Evolutionary conservation across 129 eudicot genomes (phyloP), one percentile per base, ranked within the genome.

Genomic region (Lactuca sativa): DNA sequence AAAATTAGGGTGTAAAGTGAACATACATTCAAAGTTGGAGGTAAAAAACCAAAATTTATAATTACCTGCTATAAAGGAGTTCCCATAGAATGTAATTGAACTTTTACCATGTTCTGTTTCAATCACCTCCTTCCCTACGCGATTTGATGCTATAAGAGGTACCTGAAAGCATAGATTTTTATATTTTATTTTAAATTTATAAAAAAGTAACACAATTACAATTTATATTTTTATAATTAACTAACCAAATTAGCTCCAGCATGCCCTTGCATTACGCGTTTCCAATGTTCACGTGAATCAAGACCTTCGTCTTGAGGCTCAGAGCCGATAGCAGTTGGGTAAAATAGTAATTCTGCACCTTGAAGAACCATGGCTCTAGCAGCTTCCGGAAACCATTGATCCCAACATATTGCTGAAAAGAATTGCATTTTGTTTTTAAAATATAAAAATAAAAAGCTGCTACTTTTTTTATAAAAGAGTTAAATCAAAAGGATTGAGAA

Each of bases 341-440:
- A 95, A 76, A 95, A 90, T 74, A 95, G 74, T 76, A 95, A 78
- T 80, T 95, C 99, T 74, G 99, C 99, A 68, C 97, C 99, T 86
- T 90, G 97, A 82, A 95, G 99, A 54, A 69, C 97, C 99, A 95
- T 90, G 21, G 97, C 97, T 64, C 99, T 87, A 38, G 99, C 99
- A 61, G 97, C 96, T 82, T 95, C 99, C 0, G 99, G 99, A 75
- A 95, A 95, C 99, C 99, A 95, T 66, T 95, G 99, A 82, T 95
- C 99, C 99, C 99, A 95, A 85, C 99, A 95, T 70, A 95, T 90
- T 71, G 91, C 99, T 95, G 78, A 72, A 57, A 63, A 37, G 3
- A 52, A 6, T 34, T 60, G 18, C 5, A 65, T 62, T 25, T 78
- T 8, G 10, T 44, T 34, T 32, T 33, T 21, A 33, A 60, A 10